Percentiles rank a stretch among this genome's conserved stretches.
Conservation (phyloP, 2,329 filamentous ascomycete genomes). For the Mycosphaerella sp. region DNA sequence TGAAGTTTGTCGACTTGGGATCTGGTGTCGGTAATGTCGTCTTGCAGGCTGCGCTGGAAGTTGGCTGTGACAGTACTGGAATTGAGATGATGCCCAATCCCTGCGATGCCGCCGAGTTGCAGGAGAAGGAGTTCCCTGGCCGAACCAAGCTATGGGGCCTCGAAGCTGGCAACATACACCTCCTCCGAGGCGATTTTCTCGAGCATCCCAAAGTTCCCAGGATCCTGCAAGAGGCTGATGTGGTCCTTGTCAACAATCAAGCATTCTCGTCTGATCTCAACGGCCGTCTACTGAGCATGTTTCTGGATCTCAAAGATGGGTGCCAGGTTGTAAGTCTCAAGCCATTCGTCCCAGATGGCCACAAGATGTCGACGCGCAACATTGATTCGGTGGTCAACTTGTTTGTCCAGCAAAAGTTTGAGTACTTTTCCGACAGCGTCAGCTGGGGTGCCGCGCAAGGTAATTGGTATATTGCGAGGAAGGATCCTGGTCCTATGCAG, state of each 20-base stretch:
- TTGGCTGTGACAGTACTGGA: conserved; percentile 91
- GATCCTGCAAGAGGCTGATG: conserved; percentile 76
- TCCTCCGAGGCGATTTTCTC: conserved; percentile 80
- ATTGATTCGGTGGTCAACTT: conserved; percentile 76
- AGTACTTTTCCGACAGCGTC: conserved; percentile 65
- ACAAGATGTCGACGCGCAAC: conserved; percentile 67
- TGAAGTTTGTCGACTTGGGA: conserved; percentile 89
- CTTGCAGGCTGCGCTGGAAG: conserved; percentile 84
- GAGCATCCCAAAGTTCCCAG: conserved; percentile 63
- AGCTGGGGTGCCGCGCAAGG: conserved; percentile 81
- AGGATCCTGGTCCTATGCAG: conserved; percentile 55
- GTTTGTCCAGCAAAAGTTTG: conserved; percentile 65
- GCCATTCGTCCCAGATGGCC: conserved; percentile 76
- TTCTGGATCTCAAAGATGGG: conserved; percentile 85
- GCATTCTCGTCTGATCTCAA: conserved; percentile 88
- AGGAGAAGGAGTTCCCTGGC: conserved; percentile 76
- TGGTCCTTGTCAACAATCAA: conserved; percentile 97
- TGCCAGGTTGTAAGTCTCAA: conserved; percentile 88
- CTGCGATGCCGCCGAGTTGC: conserved; percentile 71
- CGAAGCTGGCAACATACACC: conserved; percentile 66
- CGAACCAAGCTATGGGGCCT: conserved; percentile 87
- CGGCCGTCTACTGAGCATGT: conserved; percentile 76
- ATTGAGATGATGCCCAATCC: conserved; percentile 95
- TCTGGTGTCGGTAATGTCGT: conserved; percentile 96
- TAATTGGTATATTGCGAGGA: conserved; percentile 81